These are phyloP conservation scores for Amniculicola lignicola DNA, from an alignment of 495 filamentous ascomycete genomes.

Conservation along the genomic window DNA sequence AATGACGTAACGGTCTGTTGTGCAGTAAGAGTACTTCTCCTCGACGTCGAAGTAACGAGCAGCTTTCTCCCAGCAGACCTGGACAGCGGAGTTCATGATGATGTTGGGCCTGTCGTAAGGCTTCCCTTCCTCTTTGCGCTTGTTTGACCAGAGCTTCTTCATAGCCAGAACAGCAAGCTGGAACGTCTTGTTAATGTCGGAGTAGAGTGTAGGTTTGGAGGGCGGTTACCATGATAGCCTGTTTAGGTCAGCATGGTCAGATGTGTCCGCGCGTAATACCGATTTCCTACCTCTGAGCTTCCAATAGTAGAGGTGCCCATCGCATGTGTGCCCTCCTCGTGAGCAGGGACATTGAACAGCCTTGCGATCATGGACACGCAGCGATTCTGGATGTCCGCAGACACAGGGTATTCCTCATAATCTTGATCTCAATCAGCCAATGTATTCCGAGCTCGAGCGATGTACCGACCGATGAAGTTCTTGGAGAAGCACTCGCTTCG, in stretches of 20 bases:
- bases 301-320: conserved; percentile 86
- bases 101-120: conserved; percentile 75
- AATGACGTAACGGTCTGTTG: conserved; percentile 74
- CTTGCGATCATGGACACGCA: conserved; percentile 93
- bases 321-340: conserved; percentile 51
- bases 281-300: conserved; percentile 84
- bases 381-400: conserved; percentile 85
- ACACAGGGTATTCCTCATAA: conserved; percentile 88
- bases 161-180: conserved; percentile 78
- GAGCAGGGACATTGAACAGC: conserved; percentile 69
- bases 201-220: not conserved
- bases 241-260: not conserved
- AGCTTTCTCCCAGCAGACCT: conserved; percentile 96
- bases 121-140: conserved; percentile 73
- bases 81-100: conserved; percentile 87
- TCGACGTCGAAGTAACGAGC: conserved; percentile 93
- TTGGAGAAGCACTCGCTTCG: conserved; percentile 73
- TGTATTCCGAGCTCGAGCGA: not conserved
- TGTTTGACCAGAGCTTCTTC: conserved; percentile 93
- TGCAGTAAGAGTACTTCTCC: conserved; percentile 85
- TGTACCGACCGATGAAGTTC: conserved; percentile 63
- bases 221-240: conserved; percentile 7
- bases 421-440: conserved; percentile 51
- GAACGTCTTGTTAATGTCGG: not conserved
- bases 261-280: not conserved